These are phyloP conservation scores for Phycomyces nitens DNA, from an alignment of 192 early-diverging fungal genomes.

Conservation along the genomic window DNA sequence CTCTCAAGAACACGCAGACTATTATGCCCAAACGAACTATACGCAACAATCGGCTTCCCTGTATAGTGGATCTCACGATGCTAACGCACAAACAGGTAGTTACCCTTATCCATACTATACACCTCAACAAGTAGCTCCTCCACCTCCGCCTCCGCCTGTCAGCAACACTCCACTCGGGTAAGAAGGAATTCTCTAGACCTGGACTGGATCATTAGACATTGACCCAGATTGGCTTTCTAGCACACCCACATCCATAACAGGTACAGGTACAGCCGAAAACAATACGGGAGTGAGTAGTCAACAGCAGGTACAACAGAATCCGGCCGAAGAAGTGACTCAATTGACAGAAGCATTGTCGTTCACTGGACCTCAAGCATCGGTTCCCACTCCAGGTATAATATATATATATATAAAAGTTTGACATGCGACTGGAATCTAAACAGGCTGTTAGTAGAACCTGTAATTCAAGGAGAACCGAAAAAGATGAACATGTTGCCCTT, in stretches of 20 bases:
- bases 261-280: constrained; percentile 5
- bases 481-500: neutral
- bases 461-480: constrained; percentile 9
- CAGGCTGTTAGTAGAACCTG: neutral
- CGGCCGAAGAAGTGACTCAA: neutral
- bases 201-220: no score
- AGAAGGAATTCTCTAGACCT: no score
- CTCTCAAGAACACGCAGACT: constrained; percentile 20
- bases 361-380: no score
- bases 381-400: no score
- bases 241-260: neutral
- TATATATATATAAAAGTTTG: no score
- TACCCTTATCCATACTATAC: constrained; percentile 29
- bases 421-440: neutral
- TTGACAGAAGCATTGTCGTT: no score
- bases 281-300: constrained; percentile 9
- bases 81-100: constrained; percentile 27
- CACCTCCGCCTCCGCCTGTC: constrained; percentile 26
- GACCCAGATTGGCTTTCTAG: no score
- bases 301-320: constrained; percentile 23
- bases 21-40: constrained; percentile 15
- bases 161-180: neutral
- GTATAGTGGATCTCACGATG: constrained; percentile 18
- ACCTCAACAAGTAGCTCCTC: constrained; percentile 12
- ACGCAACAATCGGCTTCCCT: constrained; percentile 19